These are phyloP conservation scores for Epicoccum nigrum DNA, from an alignment of 2,329 filamentous ascomycete genomes.

Conservation along the genomic window DNA sequence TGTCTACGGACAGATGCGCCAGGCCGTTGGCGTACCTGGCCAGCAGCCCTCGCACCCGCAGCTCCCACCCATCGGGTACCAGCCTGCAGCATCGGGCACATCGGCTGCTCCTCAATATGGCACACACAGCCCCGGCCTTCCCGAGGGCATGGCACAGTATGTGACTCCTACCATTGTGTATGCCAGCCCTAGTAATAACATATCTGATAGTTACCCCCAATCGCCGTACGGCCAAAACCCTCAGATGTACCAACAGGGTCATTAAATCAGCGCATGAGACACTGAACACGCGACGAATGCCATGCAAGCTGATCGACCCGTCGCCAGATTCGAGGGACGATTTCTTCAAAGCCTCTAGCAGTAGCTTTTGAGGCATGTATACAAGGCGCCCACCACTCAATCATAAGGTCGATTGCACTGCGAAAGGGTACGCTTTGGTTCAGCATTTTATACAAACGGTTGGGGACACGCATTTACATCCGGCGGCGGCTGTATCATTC, in stretches of 20 bases:
- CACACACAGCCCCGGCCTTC: constrained; percentile 52
- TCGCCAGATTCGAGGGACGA: neutral
- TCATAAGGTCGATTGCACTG: neutral
- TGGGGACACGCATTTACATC: constrained; percentile 46
- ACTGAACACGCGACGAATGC: constrained; percentile 32
- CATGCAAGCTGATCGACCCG: constrained; percentile 29
- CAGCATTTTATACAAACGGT: constrained; percentile 38
- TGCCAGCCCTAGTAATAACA: constrained; percentile 51
- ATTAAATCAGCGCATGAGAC: constrained; percentile 34
- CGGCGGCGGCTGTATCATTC: constrained; percentile 48
- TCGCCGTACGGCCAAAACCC: constrained; percentile 57
- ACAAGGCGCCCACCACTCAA: neutral
- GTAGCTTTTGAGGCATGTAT: neutral
- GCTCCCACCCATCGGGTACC: constrained; percentile 59
- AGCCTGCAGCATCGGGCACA: constrained; percentile 53
- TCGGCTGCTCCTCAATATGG: constrained; percentile 53
- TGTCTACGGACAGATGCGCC: constrained; percentile 53
- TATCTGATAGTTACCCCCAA: constrained; percentile 57
- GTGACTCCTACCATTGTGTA: constrained; percentile 51
- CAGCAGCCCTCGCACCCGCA: constrained; percentile 55
- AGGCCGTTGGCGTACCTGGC: constrained; percentile 53
- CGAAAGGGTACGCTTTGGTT: constrained; percentile 18
- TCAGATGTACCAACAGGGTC: constrained; percentile 56
- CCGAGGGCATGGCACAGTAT: constrained; percentile 59
- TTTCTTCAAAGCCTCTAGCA: neutral